Conservation (phyloP, 805 yeast species). For the Kodamaea fukazawae region DNA sequence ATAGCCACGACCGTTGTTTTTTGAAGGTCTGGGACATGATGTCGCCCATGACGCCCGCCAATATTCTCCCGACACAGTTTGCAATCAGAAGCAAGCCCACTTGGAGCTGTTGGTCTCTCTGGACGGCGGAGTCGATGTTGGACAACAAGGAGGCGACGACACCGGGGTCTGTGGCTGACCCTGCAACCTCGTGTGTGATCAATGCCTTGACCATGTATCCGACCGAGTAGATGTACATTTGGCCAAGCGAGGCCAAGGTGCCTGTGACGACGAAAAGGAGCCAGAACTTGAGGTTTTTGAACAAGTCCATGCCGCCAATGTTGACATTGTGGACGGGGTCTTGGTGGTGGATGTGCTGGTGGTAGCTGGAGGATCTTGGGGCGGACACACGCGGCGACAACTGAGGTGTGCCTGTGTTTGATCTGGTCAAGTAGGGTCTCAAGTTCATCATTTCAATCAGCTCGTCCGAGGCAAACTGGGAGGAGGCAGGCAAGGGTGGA, state of each 20-base stretch:
- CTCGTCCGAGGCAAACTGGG: not conserved
- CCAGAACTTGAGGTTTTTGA: conserved; percentile 34
- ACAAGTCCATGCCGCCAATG: conserved; percentile 19
- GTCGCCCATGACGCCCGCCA: conserved; percentile 66
- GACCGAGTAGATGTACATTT: conserved; percentile 46
- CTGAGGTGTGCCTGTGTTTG: conserved; percentile 10
- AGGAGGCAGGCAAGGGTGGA: not conserved
- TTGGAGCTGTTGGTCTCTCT: conserved; percentile 62
- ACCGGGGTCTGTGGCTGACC: not conserved
- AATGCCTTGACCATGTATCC: conserved; percentile 46
- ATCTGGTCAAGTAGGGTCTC: conserved; percentile 7
- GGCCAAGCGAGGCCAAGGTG: conserved; percentile 41
- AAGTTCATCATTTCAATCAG: conserved; percentile 9
- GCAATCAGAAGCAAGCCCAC: conserved; percentile 69
- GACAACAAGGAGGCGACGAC: conserved; percentile 7
- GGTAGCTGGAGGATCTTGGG: conserved; percentile 8
- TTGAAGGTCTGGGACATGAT: conserved; percentile 45
- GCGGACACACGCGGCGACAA: conserved; percentile 4
- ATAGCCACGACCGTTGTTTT: conserved; percentile 51
- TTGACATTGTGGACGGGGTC: not conserved
- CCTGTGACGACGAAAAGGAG: conserved; percentile 37
- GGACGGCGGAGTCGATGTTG: conserved; percentile 36
- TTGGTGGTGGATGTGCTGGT: not conserved
- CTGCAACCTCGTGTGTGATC: conserved; percentile 16
- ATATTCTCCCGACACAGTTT: conserved; percentile 63